phyloP scores from a whole-genome alignment of 805 yeast genomes.

The Nakazawaea laoshanensis region DNA sequence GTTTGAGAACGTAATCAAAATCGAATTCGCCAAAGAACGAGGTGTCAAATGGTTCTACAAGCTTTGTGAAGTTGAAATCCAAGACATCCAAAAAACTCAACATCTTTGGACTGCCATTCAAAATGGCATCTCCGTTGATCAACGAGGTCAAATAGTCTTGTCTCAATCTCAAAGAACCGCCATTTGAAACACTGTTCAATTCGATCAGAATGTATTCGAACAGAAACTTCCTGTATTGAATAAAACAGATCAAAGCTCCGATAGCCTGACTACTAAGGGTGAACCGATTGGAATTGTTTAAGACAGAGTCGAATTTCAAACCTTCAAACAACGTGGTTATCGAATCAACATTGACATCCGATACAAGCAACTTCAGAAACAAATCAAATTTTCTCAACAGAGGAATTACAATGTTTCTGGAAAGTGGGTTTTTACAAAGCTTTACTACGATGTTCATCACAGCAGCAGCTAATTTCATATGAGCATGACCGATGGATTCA shows the following conservation, averaged over 20 bases:
- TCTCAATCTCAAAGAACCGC: conserved; percentile 42
- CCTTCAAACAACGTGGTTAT: conserved; percentile 47
- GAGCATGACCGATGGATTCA: conserved; percentile 36
- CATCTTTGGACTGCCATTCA: conserved; percentile 57
- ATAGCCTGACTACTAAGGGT: conserved; percentile 28
- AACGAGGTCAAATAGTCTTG: conserved; percentile 44
- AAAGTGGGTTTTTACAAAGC: conserved; percentile 47
- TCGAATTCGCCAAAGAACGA: conserved; percentile 26
- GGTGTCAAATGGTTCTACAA: conserved; percentile 31
- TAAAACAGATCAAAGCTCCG: conserved; percentile 52
- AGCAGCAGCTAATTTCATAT: conserved; percentile 49
- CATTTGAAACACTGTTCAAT: conserved; percentile 45
- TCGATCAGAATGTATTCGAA: conserved; percentile 66
- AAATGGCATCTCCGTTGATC: conserved; percentile 39
- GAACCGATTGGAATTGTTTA: conserved; percentile 18
- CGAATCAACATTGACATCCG: conserved; percentile 46
- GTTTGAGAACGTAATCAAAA: conserved; percentile 31
- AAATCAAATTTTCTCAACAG: conserved; percentile 45
- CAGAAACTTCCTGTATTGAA: conserved; percentile 49
- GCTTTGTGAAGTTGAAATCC: conserved; percentile 42
- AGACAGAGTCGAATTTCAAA: conserved; percentile 31
- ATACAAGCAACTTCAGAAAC: conserved; percentile 39
- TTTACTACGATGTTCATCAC: conserved; percentile 55
- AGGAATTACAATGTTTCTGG: conserved; percentile 42
- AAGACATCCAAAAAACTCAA: conserved; percentile 64